phyloP scores from a whole-genome alignment of 805 yeast genomes.

The Zygosaccharomyces bisporus region DNA sequence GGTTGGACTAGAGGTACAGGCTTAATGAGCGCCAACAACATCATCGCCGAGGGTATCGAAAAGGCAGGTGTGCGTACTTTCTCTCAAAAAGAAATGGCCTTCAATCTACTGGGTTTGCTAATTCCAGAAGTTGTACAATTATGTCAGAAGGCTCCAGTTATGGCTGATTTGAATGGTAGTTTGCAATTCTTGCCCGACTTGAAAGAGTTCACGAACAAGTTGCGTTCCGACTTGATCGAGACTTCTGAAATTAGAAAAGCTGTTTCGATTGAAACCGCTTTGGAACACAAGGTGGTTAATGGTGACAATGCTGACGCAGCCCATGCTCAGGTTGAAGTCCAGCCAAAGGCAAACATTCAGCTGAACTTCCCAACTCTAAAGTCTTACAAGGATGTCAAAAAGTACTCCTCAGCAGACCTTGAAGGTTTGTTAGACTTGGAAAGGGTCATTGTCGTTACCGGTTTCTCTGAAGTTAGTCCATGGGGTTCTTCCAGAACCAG shows the following conservation, averaged over 20 bases:
- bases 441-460: conserved; percentile 89
- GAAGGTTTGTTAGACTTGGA: conserved; percentile 92
- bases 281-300: conserved; percentile 75
- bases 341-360: conserved; percentile 93
- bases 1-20: conserved; percentile 99
- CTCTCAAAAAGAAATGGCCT: conserved; percentile 99
- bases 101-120: conserved; percentile 91
- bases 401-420: conserved; percentile 60
- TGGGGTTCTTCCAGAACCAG: conserved; percentile 99
- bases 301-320: conserved; percentile 89
- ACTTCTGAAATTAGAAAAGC: conserved; percentile 93
- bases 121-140: conserved; percentile 78
- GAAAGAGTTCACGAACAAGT: conserved; percentile 76
- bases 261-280: conserved; percentile 86
- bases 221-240: conserved; percentile 69
- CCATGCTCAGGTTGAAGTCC: conserved; percentile 68
- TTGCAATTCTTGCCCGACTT: conserved; percentile 88
- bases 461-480: conserved; percentile 98
- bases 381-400: conserved; percentile 67
- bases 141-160: conserved; percentile 90
- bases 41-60: conserved; percentile 97
- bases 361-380: conserved; percentile 89
- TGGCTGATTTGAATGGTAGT: conserved; percentile 99
- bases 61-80: conserved; percentile 94
- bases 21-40: conserved; percentile 94